Percentiles rank a stretch among this genome's conserved stretches.
Conservation (phyloP, 1,284 basidiomycete genomes). For the Ceratobasidium sp. region DNA sequence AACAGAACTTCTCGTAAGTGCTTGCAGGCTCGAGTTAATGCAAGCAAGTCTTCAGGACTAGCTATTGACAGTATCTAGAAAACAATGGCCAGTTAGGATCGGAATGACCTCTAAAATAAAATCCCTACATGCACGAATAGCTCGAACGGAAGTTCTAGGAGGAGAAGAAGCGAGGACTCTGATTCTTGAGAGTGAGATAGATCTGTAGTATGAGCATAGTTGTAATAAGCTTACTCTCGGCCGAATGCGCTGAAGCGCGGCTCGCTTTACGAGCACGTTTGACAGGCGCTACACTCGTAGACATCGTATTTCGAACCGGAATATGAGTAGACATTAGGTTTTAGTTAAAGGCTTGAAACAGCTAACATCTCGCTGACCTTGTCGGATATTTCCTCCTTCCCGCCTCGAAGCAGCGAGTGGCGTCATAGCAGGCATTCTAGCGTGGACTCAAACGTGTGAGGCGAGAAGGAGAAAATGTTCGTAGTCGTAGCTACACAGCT, state of each 20-base stretch:
- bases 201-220: background rate
- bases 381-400: background rate
- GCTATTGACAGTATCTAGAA: background rate
- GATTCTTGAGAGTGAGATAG: background rate
- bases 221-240: background rate
- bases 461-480: too few relatives aligned
- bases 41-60: background rate
- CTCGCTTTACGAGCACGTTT: background rate
- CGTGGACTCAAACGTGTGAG: too few relatives aligned
- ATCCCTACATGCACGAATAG: background rate
- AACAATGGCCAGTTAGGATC: background rate
- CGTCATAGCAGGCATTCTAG: background rate
- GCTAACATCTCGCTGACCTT: background rate
- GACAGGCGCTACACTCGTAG: background rate
- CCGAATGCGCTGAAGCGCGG: background rate
- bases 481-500: too few relatives aligned
- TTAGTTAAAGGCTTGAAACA: background rate
- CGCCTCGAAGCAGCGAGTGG: slow-evolving; percentile 1
- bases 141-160: background rate
- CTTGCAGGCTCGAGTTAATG: background rate
- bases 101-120: background rate
- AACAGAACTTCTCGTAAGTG: background rate
- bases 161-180: background rate
- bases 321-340: background rate
- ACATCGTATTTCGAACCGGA: background rate